Percentiles rank a stretch among this genome's conserved stretches.
Evolutionary conservation across 805 yeast genomes (phyloP).

Genomic region (Candida coleopterorum): DNA sequence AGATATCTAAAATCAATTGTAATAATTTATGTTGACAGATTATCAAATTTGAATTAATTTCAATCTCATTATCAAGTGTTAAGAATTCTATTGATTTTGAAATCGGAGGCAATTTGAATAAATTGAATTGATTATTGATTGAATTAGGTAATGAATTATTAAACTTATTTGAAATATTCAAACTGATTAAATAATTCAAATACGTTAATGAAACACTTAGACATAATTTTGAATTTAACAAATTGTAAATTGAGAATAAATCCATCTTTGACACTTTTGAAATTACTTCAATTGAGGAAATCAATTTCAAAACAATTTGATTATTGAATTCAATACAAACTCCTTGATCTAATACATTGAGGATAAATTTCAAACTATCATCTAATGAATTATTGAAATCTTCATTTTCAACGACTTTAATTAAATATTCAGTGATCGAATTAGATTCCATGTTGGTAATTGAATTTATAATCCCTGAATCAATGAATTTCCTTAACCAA

Average conservation of each 20-base stretch:
- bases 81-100: slow-evolving; percentile 19
- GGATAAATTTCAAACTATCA: slow-evolving; percentile 14
- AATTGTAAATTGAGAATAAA: slow-evolving; percentile 16
- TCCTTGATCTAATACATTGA: slow-evolving; percentile 22
- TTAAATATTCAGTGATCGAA: background rate
- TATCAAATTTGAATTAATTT: slow-evolving; percentile 2
- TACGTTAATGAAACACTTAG: slow-evolving; percentile 12
- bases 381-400: slow-evolving; percentile 1
- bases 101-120: slow-evolving; percentile 25
- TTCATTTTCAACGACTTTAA: background rate
- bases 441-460: background rate
- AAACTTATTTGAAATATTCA: slow-evolving; percentile 11
- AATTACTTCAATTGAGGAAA: slow-evolving; percentile 1
- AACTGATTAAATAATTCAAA: slow-evolving; percentile 15
- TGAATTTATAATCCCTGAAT: background rate
- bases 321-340: background rate
- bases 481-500: slow-evolving; percentile 1
- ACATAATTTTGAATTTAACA: slow-evolving; percentile 19
- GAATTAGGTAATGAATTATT: slow-evolving; percentile 10
- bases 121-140: slow-evolving; percentile 12
- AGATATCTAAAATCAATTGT: background rate
- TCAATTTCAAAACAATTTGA: background rate
- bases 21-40: slow-evolving; percentile 5
- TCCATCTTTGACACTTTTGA: slow-evolving; percentile 9
- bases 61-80: too few relatives aligned